Percentiles rank a stretch among this genome's conserved stretches.
phyloP scores from a whole-genome alignment of 2,329 filamentous ascomycete species.

The Ophiosphaerella narmari region DNA sequence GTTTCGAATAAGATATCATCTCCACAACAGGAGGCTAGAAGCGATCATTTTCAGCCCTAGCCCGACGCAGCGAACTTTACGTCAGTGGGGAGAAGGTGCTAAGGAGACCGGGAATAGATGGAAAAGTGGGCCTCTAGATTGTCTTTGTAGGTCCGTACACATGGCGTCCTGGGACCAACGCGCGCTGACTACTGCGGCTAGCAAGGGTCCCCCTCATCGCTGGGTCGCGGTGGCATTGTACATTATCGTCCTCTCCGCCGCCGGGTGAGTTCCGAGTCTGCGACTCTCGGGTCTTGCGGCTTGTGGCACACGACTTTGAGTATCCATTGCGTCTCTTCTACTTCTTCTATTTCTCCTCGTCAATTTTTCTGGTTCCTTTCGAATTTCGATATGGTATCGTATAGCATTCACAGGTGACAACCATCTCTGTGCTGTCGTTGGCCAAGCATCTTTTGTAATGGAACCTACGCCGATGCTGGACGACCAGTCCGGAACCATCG shows the following conservation, averaged over 20 bases:
- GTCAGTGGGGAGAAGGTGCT: constrained; percentile 7
- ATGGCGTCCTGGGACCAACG: constrained; percentile 7
- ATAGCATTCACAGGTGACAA: constrained; percentile 8
- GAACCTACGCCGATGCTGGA: constrained; percentile 25
- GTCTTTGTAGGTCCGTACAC: constrained; percentile 2
- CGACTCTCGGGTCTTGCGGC: neutral
- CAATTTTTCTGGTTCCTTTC: neutral
- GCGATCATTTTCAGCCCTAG: neutral
- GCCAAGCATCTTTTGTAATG: constrained; percentile 18
- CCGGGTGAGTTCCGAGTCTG: neutral
- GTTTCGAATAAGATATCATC: constrained; percentile 6
- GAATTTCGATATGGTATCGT: constrained; percentile 24
- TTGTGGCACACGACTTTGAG: neutral
- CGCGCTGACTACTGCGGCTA: neutral
- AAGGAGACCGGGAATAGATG: constrained; percentile 9
- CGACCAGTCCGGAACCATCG: constrained; percentile 34
- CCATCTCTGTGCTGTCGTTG: neutral
- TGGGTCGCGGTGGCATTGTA: constrained; percentile 19
- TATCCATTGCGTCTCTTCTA: neutral
- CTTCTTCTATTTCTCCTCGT: neutral
- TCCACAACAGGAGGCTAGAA: neutral
- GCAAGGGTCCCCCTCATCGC: constrained; percentile 2
- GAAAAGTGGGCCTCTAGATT: constrained; percentile 18
- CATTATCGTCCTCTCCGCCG: constrained; percentile 24
- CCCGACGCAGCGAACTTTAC: neutral